Evolutionary conservation across 2,329 filamentous ascomycete species (phyloP).

Genomic region (Verticillium isaacii): DNA sequence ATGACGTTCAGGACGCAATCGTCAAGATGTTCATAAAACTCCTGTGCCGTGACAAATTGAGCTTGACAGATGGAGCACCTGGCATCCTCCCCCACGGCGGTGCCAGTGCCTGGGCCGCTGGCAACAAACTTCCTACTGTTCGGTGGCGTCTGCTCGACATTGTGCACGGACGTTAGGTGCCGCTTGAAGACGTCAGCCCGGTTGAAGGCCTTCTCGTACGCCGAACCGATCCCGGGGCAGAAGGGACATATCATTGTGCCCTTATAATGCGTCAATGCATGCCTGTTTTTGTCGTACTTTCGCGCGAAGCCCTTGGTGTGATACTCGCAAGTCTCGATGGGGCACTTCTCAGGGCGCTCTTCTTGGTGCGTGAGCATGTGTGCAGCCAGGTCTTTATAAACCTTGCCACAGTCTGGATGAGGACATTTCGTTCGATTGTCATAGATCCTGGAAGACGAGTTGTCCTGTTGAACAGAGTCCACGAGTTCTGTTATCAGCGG

Average conservation of each 20-base stretch:
- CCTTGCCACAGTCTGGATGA: slow-evolving; percentile 52
- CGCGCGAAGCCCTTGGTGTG: slow-evolving; percentile 90
- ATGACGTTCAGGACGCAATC: slow-evolving; percentile 58
- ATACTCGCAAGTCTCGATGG: slow-evolving; percentile 89
- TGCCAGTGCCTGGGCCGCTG: slow-evolving; percentile 13
- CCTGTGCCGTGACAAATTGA: slow-evolving; percentile 77
- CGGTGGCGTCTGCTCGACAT: slow-evolving; percentile 88
- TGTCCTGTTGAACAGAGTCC: slow-evolving; percentile 14
- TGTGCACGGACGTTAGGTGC: slow-evolving; percentile 87
- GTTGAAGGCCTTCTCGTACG: slow-evolving; percentile 93
- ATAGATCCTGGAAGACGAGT: slow-evolving; percentile 23
- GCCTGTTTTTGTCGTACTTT: slow-evolving; percentile 97
- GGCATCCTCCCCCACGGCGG: slow-evolving; percentile 51
- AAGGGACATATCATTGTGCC: slow-evolving; percentile 98
- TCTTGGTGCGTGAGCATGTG: slow-evolving; percentile 96
- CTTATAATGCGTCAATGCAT: slow-evolving; percentile 95
- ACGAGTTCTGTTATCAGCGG: slow-evolving; percentile 5
- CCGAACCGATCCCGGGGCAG: slow-evolving; percentile 81
- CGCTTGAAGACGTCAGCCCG: slow-evolving; percentile 96
- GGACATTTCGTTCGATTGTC: slow-evolving; percentile 47
- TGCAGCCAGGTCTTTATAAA: slow-evolving; percentile 66
- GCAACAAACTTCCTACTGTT: slow-evolving; percentile 73
- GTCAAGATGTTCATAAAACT: slow-evolving; percentile 95
- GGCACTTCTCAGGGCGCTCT: slow-evolving; percentile 93
- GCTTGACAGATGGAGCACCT: slow-evolving; percentile 88